These are phyloP conservation scores for Hordeum pubiflorum DNA, from an alignment of 202 grass and related monocot species.

Conservation along the genomic window DNA sequence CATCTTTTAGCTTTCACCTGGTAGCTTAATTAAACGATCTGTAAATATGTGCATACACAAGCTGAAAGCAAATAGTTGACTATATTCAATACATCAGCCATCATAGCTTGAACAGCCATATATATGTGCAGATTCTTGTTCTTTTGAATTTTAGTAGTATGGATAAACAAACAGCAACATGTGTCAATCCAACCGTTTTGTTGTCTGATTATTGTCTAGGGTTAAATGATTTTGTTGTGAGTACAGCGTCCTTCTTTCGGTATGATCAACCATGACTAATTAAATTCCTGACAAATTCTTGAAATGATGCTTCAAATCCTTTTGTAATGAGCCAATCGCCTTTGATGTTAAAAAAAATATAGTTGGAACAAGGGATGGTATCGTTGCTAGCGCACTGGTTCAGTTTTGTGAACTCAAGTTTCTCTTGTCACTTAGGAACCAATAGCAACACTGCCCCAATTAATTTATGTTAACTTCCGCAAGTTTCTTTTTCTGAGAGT, in stretches of 20 bases:
- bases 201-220: background rate
- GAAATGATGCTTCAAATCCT: background rate
- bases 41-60: background rate
- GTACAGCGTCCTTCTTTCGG: background rate
- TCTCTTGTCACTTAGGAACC: background rate
- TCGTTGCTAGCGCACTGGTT: background rate
- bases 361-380: background rate
- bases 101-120: background rate
- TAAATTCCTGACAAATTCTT: background rate
- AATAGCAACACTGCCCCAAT: background rate
- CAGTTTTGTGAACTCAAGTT: background rate
- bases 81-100: background rate
- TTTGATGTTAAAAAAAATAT: background rate
- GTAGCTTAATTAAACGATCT: background rate
- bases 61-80: constrained; percentile 4
- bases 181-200: background rate
- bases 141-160: background rate
- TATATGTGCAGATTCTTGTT: background rate
- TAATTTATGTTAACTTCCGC: constrained; percentile 2
- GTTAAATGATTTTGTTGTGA: background rate
- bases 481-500: constrained; percentile 12
- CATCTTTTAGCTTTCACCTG: background rate
- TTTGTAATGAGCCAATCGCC: background rate
- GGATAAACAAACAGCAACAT: background rate
- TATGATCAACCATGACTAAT: background rate